Base-by-base conservation (phyloP, 2,329 filamentous ascomycete species). In the Xylariales sp. region DNA sequence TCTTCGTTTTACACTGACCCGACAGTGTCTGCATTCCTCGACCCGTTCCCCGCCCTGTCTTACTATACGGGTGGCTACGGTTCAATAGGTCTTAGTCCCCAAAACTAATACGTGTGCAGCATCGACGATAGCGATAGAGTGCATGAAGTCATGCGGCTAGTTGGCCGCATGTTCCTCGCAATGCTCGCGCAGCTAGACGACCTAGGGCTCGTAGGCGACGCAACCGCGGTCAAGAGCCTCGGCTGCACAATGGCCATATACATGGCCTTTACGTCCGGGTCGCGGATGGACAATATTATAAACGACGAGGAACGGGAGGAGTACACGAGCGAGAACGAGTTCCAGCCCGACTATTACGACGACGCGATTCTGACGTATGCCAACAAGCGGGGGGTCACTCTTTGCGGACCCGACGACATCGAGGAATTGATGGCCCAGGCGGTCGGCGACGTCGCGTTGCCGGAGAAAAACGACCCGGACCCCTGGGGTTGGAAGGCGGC, bases 191-290 rank as follows among this genome's bases (percentile, higher is more conserved):
- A 68, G 16, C 76, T 83, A 23, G 80, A 82, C 57, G 65, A 68
- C 28, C 64, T 76, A 12, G 67, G 67, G 4, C 73, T 80, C 10
- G 74, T 84, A 3, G 72, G 74, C 5, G 68, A 76, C 9, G 75
- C 76, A 34, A 79, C 79, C 0, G 78, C 80, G 28, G 72, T 82
- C 23, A 74, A 76, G 61, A 81, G 80, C 62, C 69, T 83, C 0
- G 79, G 78, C 36, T 70, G 75, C 23, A 73, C 82, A 28, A 83
- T 83, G 79, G 76, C 75, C 0, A 64, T 80, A 16, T 82, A 76
- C 68, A 75, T 81, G 41, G 67, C 70, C 10, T 34, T 77, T 1
- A 73, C 71, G 0, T 10, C 45, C 1, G 10, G 49, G 0, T 53
- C 75, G 60, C 70, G 74, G 3, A n/a, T 39, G 1, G 39, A 30